These are phyloP conservation scores for Fraxinus dipetala DNA, from an alignment of 305 asterid genomes.

Conservation along the genomic window DNA sequence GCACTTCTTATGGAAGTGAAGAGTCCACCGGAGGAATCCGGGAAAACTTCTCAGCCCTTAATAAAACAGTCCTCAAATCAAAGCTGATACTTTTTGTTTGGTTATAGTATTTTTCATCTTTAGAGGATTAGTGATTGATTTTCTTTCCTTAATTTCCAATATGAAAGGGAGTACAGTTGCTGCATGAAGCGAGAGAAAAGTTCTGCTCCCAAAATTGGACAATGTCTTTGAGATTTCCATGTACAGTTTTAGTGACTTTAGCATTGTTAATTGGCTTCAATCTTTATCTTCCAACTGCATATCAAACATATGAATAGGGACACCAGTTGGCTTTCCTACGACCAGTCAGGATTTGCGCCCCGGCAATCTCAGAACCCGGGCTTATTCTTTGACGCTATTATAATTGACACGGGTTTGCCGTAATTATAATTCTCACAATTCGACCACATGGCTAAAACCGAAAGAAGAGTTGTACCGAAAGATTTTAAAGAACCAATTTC, in stretches of 20 bases:
- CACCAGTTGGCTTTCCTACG: background rate
- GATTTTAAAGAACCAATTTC: background rate
- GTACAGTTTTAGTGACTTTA: conserved; percentile 32
- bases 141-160: background rate
- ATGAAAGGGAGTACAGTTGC: background rate
- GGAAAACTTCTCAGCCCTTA: conserved; percentile 82
- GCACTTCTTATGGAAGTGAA: conserved; percentile 85
- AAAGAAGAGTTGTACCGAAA: background rate
- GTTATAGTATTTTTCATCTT: background rate
- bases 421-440: background rate
- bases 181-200: conserved; percentile 18
- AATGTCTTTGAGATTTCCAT: conserved; percentile 22
- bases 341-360: background rate
- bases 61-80: conserved; percentile 68
- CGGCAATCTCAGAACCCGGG: background rate
- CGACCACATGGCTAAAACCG: background rate
- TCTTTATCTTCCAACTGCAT: background rate
- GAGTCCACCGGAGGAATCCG: conserved; percentile 71
- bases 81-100: conserved; percentile 35
- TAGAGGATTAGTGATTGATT: conserved; percentile 23
- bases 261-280: conserved; percentile 8
- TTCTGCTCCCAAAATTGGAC: conserved; percentile 21
- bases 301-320: background rate
- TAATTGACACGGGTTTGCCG: background rate
- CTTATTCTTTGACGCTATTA: background rate